Base-by-base conservation (phyloP, 1,284 basidiomycete species). In the Cutaneotrichosporon curvatum region DNA sequence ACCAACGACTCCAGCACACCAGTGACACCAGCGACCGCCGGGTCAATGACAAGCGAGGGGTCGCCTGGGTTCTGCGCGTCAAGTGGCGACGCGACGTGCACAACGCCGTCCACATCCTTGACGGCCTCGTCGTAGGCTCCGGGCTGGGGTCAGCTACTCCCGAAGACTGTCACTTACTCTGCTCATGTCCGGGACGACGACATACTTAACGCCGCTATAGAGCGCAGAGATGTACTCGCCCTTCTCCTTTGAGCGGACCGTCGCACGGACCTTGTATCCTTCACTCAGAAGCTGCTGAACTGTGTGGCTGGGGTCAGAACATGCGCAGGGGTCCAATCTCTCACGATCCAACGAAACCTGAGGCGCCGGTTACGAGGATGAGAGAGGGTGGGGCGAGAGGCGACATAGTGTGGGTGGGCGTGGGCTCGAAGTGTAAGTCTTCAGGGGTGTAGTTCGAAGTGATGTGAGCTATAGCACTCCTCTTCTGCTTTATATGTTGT, bases 61-160 rank as follows among this genome's bases (percentile, higher is more conserved):
- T 30, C 28, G 9, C 9, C 28, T 8, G 28, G 9, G 44, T 50
- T 42, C 16, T 4, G 14, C 21, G 37, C 14, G 31, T 53, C 47
- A 11, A 53, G 37, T 8, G 54, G 54, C 12, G 51, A 55, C 3
- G 59, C 57, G 46, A 51, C 47, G 46, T 61, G 55, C 10, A 64
- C 59, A n/a, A 84, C 78, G 3, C 73, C 81, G 55, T 82, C 79
- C 4, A 84, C 77, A 7, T 74, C 81, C 58, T 79, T 78, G 30
- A 84, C 80, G 1, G 79, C 81, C 36, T 81, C 77, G 58, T 84
- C 81, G 56, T 84, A 84, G 2, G 78, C 80, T 18, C 79, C 80
- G 16, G 78, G 75, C 78, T 79, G 28, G 9, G 28, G n/a, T n/a
- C n/a, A n/a, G n/a, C n/a, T n/a, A n/a, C n/a, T n/a, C n/a, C n/a